Evolutionary conservation across 2,329 filamentous ascomycete genomes (phyloP).

Genomic region (Paecilomyces niveus): DNA sequence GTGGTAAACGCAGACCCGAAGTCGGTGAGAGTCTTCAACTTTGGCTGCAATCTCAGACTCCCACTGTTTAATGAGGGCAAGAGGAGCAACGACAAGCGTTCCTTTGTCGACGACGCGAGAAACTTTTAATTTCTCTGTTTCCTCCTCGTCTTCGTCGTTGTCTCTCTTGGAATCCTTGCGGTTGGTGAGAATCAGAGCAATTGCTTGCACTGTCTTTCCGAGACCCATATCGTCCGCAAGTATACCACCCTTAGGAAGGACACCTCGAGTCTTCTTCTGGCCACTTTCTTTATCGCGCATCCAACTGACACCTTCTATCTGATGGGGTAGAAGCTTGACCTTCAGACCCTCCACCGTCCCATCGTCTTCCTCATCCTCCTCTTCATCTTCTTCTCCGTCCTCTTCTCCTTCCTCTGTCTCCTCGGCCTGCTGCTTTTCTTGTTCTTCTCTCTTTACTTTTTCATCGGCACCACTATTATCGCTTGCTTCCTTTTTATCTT

Average conservation of each 20-base stretch:
- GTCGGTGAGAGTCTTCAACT: slow-evolving; percentile 59
- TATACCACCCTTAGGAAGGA: slow-evolving; percentile 84
- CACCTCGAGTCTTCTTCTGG: slow-evolving; percentile 67
- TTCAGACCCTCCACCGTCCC: slow-evolving; percentile 71
- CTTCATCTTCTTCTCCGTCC: slow-evolving; percentile 23
- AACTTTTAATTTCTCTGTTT: slow-evolving; percentile 54
- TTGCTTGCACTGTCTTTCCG: slow-evolving; percentile 91
- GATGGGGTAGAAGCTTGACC: slow-evolving; percentile 84
- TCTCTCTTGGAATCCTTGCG: slow-evolving; percentile 54
- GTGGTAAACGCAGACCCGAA: slow-evolving; percentile 86
- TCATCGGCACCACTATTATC: slow-evolving; percentile 60
- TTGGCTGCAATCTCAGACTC: slow-evolving; percentile 86
- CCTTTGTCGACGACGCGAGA: slow-evolving; percentile 63
- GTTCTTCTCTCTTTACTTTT: slow-evolving; percentile 59
- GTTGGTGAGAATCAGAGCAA: slow-evolving; percentile 80
- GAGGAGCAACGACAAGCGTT: slow-evolving; percentile 84
- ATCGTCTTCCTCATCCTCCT: slow-evolving; percentile 48
- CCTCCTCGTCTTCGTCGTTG: slow-evolving; percentile 41
- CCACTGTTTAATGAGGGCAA: slow-evolving; percentile 96
- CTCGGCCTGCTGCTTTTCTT: slow-evolving; percentile 25
- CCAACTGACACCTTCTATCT: slow-evolving; percentile 90
- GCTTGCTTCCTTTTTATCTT: slow-evolving; percentile 34
- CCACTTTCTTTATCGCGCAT: slow-evolving; percentile 91
- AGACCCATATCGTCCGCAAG: slow-evolving; percentile 93
- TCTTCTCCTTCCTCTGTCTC: slow-evolving; percentile 31